A percentile compares a stretch with the other conserved stretches of the same genome.
phyloP scores from a whole-genome alignment of 176 grass and related monocot species.

The Bothriochloa decipiens region DNA sequence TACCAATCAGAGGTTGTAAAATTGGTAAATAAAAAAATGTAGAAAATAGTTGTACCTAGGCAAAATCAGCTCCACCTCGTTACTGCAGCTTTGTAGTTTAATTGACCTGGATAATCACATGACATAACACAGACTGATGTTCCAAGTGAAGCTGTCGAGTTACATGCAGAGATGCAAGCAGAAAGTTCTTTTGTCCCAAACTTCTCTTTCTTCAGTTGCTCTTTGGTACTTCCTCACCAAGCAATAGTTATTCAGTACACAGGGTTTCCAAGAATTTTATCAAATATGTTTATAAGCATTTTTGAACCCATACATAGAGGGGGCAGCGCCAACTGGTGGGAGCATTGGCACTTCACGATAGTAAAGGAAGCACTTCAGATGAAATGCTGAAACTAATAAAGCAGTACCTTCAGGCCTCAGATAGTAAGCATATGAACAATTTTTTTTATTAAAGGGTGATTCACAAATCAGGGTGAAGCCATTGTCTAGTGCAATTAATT shows the following conservation, averaged over 20 bases:
- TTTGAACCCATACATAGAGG: neutral
- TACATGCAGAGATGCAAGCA: neutral
- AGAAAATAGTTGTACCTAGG: neutral
- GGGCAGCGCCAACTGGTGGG: neutral
- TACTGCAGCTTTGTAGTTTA: neutral
- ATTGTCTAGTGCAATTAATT: neutral
- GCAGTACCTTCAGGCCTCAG: neutral
- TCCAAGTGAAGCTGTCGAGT: neutral
- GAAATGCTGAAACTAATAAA: neutral
- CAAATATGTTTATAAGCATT: neutral
- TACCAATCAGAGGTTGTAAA: neutral
- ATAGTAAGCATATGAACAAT: neutral
- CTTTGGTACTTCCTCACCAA: neutral
- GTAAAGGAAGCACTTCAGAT: neutral
- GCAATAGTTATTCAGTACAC: neutral
- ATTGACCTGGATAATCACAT: neutral
- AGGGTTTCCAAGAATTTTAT: neutral
- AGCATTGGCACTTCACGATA: neutral
- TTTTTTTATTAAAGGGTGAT: neutral
- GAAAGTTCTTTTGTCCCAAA: neutral
- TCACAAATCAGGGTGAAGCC: neutral
- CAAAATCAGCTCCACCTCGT: neutral
- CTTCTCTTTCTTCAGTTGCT: neutral
- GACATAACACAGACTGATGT: neutral
- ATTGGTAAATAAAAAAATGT: neutral